Conservation (phyloP, 805 yeast species). For the Sungouiella blattae region DNA sequence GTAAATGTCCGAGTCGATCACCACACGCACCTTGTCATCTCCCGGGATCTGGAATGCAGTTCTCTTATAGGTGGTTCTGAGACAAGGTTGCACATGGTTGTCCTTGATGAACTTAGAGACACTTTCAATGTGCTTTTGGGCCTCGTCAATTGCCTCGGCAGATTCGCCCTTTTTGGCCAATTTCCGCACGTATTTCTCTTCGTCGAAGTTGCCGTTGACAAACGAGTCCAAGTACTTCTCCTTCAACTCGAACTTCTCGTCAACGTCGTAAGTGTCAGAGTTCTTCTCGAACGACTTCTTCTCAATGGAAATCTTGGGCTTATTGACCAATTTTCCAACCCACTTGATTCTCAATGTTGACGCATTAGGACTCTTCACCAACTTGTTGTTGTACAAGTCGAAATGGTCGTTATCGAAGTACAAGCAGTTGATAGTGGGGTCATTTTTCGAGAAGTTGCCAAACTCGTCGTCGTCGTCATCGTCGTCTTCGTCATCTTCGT, state of each 20-base stretch:
- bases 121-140: constrained; percentile 52
- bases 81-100: constrained; percentile 73
- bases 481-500: constrained; percentile 49
- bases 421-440: constrained; percentile 77
- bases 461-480: constrained; percentile 18
- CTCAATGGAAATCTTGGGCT: constrained; percentile 78
- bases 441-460: constrained; percentile 20
- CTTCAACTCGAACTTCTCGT: constrained; percentile 65
- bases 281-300: constrained; percentile 65
- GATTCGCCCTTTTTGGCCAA: constrained; percentile 61
- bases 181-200: constrained; percentile 54
- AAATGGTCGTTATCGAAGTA: constrained; percentile 84
- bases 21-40: constrained; percentile 86
- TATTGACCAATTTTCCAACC: constrained; percentile 78
- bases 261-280: constrained; percentile 51
- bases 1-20: constrained; percentile 82
- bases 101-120: constrained; percentile 62
- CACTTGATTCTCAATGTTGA: constrained; percentile 85
- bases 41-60: constrained; percentile 98
- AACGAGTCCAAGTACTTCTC: constrained; percentile 79
- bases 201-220: constrained; percentile 48
- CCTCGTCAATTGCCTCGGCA: constrained; percentile 47
- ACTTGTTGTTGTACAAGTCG: constrained; percentile 81
- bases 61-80: constrained; percentile 83
- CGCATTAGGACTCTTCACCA: constrained; percentile 63